Percentiles rank a stretch among this genome's conserved stretches.
phyloP scores from a whole-genome alignment of 768 basidiomycete species.

The Pulveroboletus sp. region DNA sequence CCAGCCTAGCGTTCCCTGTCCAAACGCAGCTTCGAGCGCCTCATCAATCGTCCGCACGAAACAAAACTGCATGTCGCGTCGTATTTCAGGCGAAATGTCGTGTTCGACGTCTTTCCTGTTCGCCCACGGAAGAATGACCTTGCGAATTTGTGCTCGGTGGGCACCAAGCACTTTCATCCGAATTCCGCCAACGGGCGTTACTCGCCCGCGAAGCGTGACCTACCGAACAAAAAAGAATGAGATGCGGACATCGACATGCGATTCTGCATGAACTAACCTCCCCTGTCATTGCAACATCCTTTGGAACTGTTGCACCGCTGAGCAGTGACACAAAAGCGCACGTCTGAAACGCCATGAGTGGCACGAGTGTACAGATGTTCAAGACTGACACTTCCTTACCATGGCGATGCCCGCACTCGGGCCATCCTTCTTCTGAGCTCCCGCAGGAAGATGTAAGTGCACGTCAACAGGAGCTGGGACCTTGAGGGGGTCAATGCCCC shows the following conservation, averaged over 20 bases:
- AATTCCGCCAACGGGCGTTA: slow-evolving; percentile 84
- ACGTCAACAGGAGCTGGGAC: slow-evolving; percentile 71
- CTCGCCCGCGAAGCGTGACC: slow-evolving; percentile 79
- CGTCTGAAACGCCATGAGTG: slow-evolving; percentile 37
- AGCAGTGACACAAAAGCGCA: slow-evolving; percentile 86
- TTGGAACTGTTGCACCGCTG: slow-evolving; percentile 67
- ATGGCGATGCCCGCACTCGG: slow-evolving; percentile 89
- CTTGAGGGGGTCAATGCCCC: slow-evolving; percentile 70
- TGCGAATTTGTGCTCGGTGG: slow-evolving; percentile 78
- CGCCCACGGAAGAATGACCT: slow-evolving; percentile 77
- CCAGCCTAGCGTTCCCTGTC: slow-evolving; percentile 64
- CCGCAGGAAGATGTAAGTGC: slow-evolving; percentile 84
- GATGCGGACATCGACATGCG: not conserved
- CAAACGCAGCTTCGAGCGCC: slow-evolving; percentile 80
- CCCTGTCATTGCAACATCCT: slow-evolving; percentile 83
- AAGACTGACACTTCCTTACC: slow-evolving; percentile 38
- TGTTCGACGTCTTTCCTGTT: slow-evolving; percentile 87
- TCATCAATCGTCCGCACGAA: slow-evolving; percentile 79
- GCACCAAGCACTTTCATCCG: slow-evolving; percentile 91
- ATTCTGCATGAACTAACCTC: slow-evolving; percentile 45
- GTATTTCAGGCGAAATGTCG: slow-evolving; percentile 72
- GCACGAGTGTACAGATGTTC: not conserved
- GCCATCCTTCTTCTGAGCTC: slow-evolving; percentile 91
- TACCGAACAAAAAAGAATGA: slow-evolving; percentile 18
- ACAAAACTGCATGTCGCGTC: slow-evolving; percentile 71